Conservation (phyloP, 768 basidiomycete genomes). For the Boletus barrowsii region DNA sequence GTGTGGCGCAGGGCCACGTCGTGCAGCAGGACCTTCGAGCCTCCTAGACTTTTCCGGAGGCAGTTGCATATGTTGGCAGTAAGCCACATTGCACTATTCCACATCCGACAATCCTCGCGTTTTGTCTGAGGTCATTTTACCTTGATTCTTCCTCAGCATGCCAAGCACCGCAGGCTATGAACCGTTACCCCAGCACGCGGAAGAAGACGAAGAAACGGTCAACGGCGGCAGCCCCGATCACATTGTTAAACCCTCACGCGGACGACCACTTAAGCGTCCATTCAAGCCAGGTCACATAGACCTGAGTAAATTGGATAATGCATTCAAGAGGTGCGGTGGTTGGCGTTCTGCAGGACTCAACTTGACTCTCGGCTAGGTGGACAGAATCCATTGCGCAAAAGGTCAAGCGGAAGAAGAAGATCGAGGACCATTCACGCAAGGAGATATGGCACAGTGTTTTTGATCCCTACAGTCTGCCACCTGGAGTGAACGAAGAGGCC, state of each 20-base stretch:
- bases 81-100: constrained; percentile 14
- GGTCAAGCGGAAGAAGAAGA: constrained; percentile 76
- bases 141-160: constrained; percentile 29
- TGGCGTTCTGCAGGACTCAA: background rate
- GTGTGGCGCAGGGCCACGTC: constrained; percentile 15
- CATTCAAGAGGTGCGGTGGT: constrained; percentile 67
- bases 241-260: constrained; percentile 24
- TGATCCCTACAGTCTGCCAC: constrained; percentile 52
- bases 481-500: constrained; percentile 29
- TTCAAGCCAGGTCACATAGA: constrained; percentile 66
- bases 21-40: background rate
- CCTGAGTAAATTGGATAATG: constrained; percentile 73
- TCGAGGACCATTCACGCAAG: constrained; percentile 58
- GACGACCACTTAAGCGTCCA: constrained; percentile 31
- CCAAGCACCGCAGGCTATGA: constrained; percentile 46
- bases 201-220: constrained; percentile 38
- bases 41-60: constrained; percentile 9
- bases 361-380: constrained; percentile 49
- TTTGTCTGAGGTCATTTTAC: background rate
- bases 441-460: constrained; percentile 82
- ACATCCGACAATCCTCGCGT: constrained; percentile 1
- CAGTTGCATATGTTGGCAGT: constrained; percentile 12
- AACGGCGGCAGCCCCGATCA: constrained; percentile 33
- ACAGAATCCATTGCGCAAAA: constrained; percentile 85
- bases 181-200: constrained; percentile 40